These are phyloP conservation scores for Lactarius sanguifluus DNA, from an alignment of 768 basidiomycete species.

Conservation along the genomic window DNA sequence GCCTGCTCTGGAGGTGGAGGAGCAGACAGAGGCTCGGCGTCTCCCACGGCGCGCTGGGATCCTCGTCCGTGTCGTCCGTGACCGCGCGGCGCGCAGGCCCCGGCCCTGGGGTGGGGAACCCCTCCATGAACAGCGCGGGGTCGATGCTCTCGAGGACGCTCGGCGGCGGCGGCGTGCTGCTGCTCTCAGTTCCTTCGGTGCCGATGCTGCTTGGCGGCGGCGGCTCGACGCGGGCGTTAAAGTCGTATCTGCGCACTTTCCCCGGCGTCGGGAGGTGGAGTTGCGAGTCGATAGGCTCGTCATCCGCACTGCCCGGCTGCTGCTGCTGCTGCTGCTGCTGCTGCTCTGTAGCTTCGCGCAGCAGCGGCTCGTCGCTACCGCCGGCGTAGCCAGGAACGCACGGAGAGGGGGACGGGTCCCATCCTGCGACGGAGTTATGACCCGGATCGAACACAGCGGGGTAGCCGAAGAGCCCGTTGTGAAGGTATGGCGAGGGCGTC, in stretches of 20 bases:
- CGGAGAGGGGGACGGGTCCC: constrained; percentile 18
- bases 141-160: constrained; percentile 16
- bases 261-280: constrained; percentile 7
- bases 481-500: constrained; percentile 24
- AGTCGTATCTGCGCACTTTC: neutral
- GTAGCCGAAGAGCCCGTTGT: constrained; percentile 23
- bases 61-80: neutral
- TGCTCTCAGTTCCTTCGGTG: neutral
- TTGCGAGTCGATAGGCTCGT: constrained; percentile 2
- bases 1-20: neutral
- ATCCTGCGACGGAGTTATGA: constrained; percentile 3
- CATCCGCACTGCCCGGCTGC: neutral
- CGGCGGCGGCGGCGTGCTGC: neutral
- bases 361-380: neutral
- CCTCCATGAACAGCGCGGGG: constrained; percentile 20
- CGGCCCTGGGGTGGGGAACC: neutral
- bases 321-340: neutral
- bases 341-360: neutral
- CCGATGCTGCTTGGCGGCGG: neutral
- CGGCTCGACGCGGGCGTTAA: neutral
- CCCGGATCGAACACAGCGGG: constrained; percentile 20
- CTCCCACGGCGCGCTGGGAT: neutral
- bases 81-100: neutral
- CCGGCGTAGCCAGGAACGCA: constrained; percentile 4
- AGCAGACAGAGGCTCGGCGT: neutral